Conservation (phyloP, 108 stramenopile species). For the Skeletonema tropicum region DNA sequence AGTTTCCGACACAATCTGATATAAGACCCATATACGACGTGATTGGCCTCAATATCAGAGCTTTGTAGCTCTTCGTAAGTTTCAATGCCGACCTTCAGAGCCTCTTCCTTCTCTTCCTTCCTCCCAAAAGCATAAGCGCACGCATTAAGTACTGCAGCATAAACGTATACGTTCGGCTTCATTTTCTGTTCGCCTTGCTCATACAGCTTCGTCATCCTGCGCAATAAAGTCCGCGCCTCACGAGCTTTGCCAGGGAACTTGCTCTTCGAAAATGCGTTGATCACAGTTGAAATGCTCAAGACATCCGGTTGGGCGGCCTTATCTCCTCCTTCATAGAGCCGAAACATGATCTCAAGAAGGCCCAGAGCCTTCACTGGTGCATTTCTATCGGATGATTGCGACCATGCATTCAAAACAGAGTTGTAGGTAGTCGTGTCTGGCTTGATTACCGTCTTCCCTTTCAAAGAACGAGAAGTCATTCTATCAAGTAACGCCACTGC, state of each 20-base stretch:
- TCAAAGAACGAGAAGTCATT: constrained; percentile 28
- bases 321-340: constrained; percentile 36
- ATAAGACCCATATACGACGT: constrained; percentile 53
- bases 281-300: constrained; percentile 49
- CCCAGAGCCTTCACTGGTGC: constrained; percentile 48
- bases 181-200: constrained; percentile 35
- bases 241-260: constrained; percentile 44
- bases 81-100: constrained; percentile 44
- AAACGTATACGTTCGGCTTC: constrained; percentile 41
- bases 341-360: constrained; percentile 43
- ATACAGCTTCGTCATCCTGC: constrained; percentile 39
- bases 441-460: constrained; percentile 17
- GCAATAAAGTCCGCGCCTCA: constrained; percentile 27
- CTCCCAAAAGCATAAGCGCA: constrained; percentile 48
- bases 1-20: constrained; percentile 40
- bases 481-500: constrained; percentile 50
- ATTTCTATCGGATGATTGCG: constrained; percentile 50
- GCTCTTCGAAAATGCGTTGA: constrained; percentile 48
- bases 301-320: constrained; percentile 27
- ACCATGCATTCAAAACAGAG: constrained; percentile 66
- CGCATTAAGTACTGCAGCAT: constrained; percentile 43
- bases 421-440: constrained; percentile 68
- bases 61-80: constrained; percentile 41
- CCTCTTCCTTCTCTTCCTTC: constrained; percentile 39
- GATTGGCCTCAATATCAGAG: constrained; percentile 27